phyloP scores from a whole-genome alignment of 768 basidiomycete genomes.

The Psilocybe cyanescens region DNA sequence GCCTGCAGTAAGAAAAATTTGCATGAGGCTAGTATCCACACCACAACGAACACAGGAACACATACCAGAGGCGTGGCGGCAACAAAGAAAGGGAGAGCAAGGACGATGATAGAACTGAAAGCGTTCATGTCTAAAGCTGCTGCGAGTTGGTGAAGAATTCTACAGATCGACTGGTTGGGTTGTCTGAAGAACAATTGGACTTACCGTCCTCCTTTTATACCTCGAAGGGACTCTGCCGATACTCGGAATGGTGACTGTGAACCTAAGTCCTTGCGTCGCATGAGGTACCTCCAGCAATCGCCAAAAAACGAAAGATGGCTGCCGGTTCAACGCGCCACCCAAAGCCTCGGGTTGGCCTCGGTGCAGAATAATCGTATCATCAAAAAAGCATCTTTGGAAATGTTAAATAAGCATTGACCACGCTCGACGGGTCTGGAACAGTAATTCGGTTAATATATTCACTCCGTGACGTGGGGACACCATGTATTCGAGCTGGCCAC shows the following conservation, averaged over 20 bases:
- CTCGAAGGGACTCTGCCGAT: neutral
- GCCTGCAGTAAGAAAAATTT: slow-evolving; percentile 13
- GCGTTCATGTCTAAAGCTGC: slow-evolving; percentile 21
- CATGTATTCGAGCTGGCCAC: neutral
- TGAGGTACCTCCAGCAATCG: neutral
- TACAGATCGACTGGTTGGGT: slow-evolving; percentile 13
- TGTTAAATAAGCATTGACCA: neutral
- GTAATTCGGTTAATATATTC: neutral
- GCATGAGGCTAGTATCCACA: neutral
- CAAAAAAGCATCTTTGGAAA: neutral
- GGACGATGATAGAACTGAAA: slow-evolving; percentile 22
- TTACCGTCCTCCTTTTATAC: slow-evolving; percentile 10
- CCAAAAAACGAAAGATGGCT: neutral
- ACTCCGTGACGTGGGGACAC: neutral
- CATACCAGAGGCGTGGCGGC: slow-evolving; percentile 29
- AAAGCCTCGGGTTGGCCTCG: slow-evolving; percentile 1
- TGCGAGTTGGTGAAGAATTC: neutral
- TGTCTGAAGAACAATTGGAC: slow-evolving; percentile 12
- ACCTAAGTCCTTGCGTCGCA: neutral
- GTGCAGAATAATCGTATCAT: neutral
- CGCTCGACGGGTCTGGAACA: neutral
- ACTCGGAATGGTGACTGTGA: neutral
- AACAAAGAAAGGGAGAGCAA: slow-evolving; percentile 28
- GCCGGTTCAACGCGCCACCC: neutral
- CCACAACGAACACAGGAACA: neutral